Evolutionary conservation across 768 basidiomycete species (phyloP).

Genomic region (Suillus ampliporus): DNA sequence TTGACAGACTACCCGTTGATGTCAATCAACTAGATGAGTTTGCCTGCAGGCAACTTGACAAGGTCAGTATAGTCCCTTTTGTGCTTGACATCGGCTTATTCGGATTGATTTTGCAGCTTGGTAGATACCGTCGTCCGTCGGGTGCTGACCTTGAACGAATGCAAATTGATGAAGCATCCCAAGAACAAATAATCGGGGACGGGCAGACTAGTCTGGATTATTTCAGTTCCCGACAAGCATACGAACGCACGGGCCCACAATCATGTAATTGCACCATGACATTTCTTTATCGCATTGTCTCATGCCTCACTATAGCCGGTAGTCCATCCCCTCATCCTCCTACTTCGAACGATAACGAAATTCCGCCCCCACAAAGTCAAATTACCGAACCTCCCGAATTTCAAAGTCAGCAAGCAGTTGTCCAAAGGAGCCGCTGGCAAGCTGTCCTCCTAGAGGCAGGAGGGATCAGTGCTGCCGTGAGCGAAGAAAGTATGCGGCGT

Average conservation of each 20-base stretch:
- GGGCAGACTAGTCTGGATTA: slow-evolving; percentile 13
- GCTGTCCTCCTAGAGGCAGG: slow-evolving; percentile 85
- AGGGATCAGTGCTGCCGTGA: slow-evolving; percentile 85
- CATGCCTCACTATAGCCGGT: slow-evolving; percentile 13
- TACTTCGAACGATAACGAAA: slow-evolving; percentile 21
- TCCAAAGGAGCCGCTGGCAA: slow-evolving; percentile 84
- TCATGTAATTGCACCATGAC: slow-evolving; percentile 16
- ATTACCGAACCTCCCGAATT: slow-evolving; percentile 21
- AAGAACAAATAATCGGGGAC: not conserved
- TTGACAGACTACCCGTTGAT: slow-evolving; percentile 75
- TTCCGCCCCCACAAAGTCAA: slow-evolving; percentile 29
- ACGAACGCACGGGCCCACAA: slow-evolving; percentile 2
- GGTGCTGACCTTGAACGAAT: slow-evolving; percentile 33
- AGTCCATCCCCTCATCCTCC: not conserved
- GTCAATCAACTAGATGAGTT: slow-evolving; percentile 84
- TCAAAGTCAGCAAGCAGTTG: slow-evolving; percentile 56
- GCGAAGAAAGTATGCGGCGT: slow-evolving; percentile 89
- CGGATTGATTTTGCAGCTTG: slow-evolving; percentile 42
- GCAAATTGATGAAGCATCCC: slow-evolving; percentile 26
- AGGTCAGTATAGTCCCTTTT: slow-evolving; percentile 51
- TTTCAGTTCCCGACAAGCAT: not conserved
- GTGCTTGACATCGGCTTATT: not conserved
- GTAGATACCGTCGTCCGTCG: slow-evolving; percentile 53
- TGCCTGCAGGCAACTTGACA: slow-evolving; percentile 86
- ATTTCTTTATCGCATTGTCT: slow-evolving; percentile 9